A percentile compares a stretch with the other conserved stretches of the same genome.
phyloP scores from a whole-genome alignment of 2,329 filamentous ascomycete species.

The Rosellinia necatrix region DNA sequence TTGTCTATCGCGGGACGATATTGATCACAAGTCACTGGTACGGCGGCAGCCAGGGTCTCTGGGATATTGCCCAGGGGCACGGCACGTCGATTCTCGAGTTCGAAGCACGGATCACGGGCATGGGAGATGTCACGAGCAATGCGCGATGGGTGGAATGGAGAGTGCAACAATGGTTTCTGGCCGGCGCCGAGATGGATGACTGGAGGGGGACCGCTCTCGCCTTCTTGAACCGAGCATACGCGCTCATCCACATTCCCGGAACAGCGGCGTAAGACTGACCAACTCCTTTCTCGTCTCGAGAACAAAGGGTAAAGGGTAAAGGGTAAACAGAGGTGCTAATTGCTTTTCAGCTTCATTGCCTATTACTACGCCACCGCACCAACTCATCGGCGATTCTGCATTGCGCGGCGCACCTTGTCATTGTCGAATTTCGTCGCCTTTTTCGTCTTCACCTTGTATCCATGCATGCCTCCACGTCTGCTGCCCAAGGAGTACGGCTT shows the following conservation, averaged over 20 bases:
- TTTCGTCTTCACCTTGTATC: constrained; percentile 51
- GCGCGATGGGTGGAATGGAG: constrained; percentile 48
- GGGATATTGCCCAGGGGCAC: constrained; percentile 51
- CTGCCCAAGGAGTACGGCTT: constrained; percentile 52
- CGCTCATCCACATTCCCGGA: constrained; percentile 55
- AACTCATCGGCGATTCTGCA: constrained; percentile 44
- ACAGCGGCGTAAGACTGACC: constrained; percentile 50
- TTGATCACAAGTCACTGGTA: constrained; percentile 56
- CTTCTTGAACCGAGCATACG: constrained; percentile 54
- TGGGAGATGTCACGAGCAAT: constrained; percentile 33
- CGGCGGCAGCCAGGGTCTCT: constrained; percentile 51
- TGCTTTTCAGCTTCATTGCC: constrained; percentile 45
- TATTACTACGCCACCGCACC: constrained; percentile 50
- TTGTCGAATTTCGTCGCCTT: constrained; percentile 54
- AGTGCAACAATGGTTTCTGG: constrained; percentile 36
- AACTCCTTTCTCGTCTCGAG: not conserved
- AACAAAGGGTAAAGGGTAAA: not conserved
- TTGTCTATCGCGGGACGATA: constrained; percentile 65
- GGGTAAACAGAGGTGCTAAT: not conserved
- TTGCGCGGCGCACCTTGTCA: constrained; percentile 53
- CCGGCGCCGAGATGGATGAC: constrained; percentile 45
- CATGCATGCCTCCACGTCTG: constrained; percentile 54
- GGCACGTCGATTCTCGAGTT: constrained; percentile 48
- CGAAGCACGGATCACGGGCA: constrained; percentile 42
- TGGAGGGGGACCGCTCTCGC: constrained; percentile 45